These are phyloP conservation scores for Tulasnella sp. DNA, from an alignment of 768 basidiomycete species.

Conservation along the genomic window DNA sequence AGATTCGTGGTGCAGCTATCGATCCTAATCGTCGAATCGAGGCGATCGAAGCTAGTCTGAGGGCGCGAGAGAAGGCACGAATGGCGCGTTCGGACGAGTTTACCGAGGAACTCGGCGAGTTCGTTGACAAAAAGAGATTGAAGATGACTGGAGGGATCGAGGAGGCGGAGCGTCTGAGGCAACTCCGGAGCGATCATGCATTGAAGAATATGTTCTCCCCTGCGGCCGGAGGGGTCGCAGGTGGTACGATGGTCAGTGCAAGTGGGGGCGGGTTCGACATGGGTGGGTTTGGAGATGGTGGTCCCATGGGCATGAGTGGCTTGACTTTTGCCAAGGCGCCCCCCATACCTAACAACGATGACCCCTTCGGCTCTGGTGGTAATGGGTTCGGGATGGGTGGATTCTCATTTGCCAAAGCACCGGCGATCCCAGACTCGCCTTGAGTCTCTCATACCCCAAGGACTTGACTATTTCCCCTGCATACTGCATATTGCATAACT, in stretches of 20 bases:
- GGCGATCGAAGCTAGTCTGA: slow-evolving; percentile 86
- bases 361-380: background rate
- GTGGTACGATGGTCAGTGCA: background rate
- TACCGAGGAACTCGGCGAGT: slow-evolving; percentile 71
- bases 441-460: background rate
- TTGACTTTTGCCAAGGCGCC: slow-evolving; percentile 10
- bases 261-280: background rate
- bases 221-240: background rate
- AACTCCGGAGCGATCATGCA: slow-evolving; percentile 72
- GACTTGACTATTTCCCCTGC: no score
- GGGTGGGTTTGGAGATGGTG: background rate
- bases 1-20: slow-evolving; percentile 71
- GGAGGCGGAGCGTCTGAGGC: slow-evolving; percentile 78
- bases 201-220: slow-evolving; percentile 75
- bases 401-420: background rate
- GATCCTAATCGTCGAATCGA: slow-evolving; percentile 72
- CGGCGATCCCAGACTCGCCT: background rate
- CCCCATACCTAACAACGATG: background rate
- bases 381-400: background rate
- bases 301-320: slow-evolving; percentile 1
- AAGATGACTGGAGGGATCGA: slow-evolving; percentile 94
- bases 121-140: slow-evolving; percentile 79
- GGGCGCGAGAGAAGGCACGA: slow-evolving; percentile 64
- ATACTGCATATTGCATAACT: no score
- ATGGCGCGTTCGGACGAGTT: slow-evolving; percentile 70